phyloP scores from a whole-genome alignment of 176 grass and related monocot species.

The Thinopyrum elongatum region DNA sequence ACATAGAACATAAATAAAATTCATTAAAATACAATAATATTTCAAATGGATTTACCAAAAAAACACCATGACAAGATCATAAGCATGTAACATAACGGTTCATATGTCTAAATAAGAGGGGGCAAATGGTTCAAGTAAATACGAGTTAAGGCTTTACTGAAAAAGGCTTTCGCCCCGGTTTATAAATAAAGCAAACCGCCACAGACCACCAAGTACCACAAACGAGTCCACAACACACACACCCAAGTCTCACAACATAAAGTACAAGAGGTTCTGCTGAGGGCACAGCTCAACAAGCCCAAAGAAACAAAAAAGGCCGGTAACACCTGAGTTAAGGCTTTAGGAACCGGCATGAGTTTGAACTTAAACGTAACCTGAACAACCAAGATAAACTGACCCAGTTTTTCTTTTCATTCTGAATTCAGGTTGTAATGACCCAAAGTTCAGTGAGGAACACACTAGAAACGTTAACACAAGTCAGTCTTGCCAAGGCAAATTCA shows the following conservation, averaged over 20 bases:
- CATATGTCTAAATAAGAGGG: not conserved
- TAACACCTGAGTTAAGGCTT: not conserved
- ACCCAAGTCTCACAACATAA: no score
- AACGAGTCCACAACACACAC: no score
- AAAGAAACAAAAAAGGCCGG: no score
- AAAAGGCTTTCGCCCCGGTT: no score
- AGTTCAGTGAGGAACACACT: not conserved
- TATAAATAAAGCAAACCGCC: no score
- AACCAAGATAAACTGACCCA: not conserved
- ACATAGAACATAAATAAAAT: not conserved
- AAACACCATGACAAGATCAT: not conserved
- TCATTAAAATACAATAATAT: not conserved
- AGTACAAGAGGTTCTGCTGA: no score
- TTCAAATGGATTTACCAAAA: not conserved
- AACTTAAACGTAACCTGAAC: not conserved
- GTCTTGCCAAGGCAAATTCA: not conserved
- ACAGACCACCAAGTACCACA: no score
- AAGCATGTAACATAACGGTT: not conserved
- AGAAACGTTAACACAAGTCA: not conserved
- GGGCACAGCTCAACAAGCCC: no score
- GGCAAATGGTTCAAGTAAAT: not conserved
- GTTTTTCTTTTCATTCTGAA: not conserved
- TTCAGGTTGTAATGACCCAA: not conserved
- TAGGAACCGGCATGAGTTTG: not conserved
- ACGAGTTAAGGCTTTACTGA: not conserved